Conservation (phyloP, 306 rosid genomes). For the Lupinus albus region DNA sequence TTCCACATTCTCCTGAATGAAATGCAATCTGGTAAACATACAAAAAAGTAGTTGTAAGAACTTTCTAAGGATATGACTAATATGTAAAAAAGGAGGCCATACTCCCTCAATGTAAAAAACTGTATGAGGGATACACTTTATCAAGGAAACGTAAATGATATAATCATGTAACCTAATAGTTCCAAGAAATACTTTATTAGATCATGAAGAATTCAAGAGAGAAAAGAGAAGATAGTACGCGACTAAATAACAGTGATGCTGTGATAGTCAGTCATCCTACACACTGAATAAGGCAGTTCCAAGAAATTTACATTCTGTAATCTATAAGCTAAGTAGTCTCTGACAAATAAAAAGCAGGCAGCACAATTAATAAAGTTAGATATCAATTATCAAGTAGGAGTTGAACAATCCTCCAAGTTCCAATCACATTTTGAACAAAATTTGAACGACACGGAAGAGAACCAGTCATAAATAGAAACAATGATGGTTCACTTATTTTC, state of each 20-base stretch:
- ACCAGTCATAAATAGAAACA: not conserved
- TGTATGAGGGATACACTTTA: not conserved
- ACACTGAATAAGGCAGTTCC: too few species aligned
- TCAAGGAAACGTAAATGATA: not conserved
- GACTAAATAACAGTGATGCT: too few species aligned
- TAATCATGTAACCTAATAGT: not conserved
- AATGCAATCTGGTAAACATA: conserved; percentile 49
- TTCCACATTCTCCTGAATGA: conserved; percentile 50
- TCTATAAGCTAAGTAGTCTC: conserved; percentile 9
- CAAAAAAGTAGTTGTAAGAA: conserved; percentile 20
- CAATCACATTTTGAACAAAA: conserved; percentile 16
- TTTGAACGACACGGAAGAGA: not conserved
- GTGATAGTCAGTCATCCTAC: too few species aligned
- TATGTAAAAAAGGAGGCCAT: not conserved
- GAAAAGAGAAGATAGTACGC: too few species aligned
- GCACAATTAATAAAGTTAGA: not conserved
- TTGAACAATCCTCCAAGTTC: not conserved
- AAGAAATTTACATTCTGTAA: not conserved
- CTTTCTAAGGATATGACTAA: not conserved
- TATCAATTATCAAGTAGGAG: conserved; percentile 1
- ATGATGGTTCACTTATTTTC: conserved; percentile 1
- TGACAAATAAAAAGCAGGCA: not conserved
- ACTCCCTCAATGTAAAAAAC: not conserved
- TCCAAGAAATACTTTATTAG: not conserved
- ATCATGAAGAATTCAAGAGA: too few species aligned